These are phyloP conservation scores for Fusarium miscanthi DNA, from an alignment of 2,329 filamentous ascomycete genomes.

Conservation along the genomic window DNA sequence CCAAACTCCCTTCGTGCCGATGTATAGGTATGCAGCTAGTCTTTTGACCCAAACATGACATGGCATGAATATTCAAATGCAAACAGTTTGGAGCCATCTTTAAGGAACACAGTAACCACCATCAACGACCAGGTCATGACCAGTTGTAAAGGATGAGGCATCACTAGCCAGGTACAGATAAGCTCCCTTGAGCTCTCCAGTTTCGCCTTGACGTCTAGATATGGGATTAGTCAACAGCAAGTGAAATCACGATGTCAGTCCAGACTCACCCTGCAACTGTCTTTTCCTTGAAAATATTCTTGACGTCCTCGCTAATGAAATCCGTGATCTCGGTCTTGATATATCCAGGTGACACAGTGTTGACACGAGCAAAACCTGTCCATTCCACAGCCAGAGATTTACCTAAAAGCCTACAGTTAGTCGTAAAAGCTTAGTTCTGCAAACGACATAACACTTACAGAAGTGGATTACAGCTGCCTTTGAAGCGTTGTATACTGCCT, in stretches of 20 bases:
- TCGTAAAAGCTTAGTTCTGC: background rate
- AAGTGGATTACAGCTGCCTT: conserved; percentile 73
- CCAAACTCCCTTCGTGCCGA: conserved; percentile 4
- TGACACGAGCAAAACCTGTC: conserved; percentile 78
- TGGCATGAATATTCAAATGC: background rate
- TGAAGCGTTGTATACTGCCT: conserved; percentile 78
- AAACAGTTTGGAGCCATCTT: background rate
- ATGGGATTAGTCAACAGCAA: conserved; percentile 22
- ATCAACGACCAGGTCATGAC: conserved; percentile 78
- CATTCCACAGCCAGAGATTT: conserved; percentile 81
- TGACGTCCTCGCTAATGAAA: conserved; percentile 73
- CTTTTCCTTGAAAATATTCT: conserved; percentile 80
- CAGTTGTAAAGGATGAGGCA: conserved; percentile 85
- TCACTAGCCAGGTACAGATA: conserved; percentile 86
- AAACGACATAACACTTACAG: conserved; percentile 54
- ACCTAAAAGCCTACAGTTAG: conserved; percentile 54
- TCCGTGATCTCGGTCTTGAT: conserved; percentile 78
- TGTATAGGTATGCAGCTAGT: background rate
- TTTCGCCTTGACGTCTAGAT: conserved; percentile 72
- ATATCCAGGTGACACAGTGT: conserved; percentile 79
- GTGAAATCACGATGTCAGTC: background rate
- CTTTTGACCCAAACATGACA: background rate
- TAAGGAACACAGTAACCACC: conserved; percentile 74
- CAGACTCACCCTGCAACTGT: conserved; percentile 76
- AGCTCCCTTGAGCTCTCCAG: conserved; percentile 82